A percentile compares a stretch with the other conserved stretches of the same genome.
Evolutionary conservation across 179 eudicot species (phyloP).

Genomic region (Camellia oleifera): DNA sequence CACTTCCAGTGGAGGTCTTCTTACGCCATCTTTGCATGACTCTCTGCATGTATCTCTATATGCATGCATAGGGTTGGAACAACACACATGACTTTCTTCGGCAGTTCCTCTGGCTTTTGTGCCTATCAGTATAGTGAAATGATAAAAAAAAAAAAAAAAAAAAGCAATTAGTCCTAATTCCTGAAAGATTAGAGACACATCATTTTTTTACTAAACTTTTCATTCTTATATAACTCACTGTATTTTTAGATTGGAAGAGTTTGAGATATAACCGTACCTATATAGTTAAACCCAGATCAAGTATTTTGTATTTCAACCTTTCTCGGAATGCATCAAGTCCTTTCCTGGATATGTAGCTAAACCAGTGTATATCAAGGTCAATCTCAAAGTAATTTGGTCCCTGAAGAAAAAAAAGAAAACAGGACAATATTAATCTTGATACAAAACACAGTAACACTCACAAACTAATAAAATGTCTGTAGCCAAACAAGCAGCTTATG

Average conservation of each 20-base stretch:
- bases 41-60: no score
- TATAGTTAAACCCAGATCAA: constrained; percentile 84
- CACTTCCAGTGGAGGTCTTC: no score
- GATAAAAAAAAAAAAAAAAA: background rate
- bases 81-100: constrained; percentile 52
- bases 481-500: no score
- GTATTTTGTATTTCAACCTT: constrained; percentile 52
- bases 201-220: no score
- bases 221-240: no score
- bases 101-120: constrained; percentile 83
- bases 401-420: constrained; percentile 28
- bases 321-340: constrained; percentile 89
- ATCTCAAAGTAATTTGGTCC: constrained; percentile 90
- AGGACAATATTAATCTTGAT: no score
- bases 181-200: no score
- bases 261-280: constrained; percentile 43
- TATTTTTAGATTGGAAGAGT: background rate
- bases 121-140: constrained; percentile 39
- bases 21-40: no score
- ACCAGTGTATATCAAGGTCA: constrained; percentile 88
- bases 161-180: no score
- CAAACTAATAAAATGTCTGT: no score
- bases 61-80: no score
- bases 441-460: no score
- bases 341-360: constrained; percentile 88